phyloP scores from a whole-genome alignment of 768 basidiomycete species.

The Tricholoma saponaceum region DNA sequence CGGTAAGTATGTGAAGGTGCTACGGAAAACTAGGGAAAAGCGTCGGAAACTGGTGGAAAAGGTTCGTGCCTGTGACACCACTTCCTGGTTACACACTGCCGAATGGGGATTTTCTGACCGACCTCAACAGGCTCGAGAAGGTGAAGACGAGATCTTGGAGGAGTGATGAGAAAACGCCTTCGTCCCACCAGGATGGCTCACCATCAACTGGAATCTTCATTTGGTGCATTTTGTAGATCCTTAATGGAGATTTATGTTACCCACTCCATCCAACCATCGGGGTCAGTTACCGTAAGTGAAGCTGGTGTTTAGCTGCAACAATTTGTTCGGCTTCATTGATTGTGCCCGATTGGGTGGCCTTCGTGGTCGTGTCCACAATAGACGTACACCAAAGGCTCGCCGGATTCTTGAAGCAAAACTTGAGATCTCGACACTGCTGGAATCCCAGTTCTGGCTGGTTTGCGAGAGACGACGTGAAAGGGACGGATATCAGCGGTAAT shows the following conservation, averaged over 20 bases:
- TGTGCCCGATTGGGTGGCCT: background rate
- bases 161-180: constrained; percentile 19
- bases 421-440: constrained; percentile 8
- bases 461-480: background rate
- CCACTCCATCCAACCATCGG: background rate
- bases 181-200: background rate
- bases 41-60: constrained; percentile 68
- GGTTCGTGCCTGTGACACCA: constrained; percentile 34
- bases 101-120: constrained; percentile 14
- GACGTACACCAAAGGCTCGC: no score
- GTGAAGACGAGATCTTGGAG: constrained; percentile 68
- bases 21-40: constrained; percentile 77
- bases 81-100: background rate
- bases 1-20: constrained; percentile 75
- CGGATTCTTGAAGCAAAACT: background rate
- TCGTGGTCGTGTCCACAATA: background rate
- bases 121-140: constrained; percentile 56
- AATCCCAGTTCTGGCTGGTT: background rate
- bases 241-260: background rate
- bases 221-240: background rate
- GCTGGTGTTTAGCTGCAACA: background rate
- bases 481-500: constrained; percentile 4
- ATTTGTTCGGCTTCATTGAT: background rate
- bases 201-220: background rate
- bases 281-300: background rate